Conservation (phyloP, 352 stramenopile genomes). For the Phytopythium montanum region DNA sequence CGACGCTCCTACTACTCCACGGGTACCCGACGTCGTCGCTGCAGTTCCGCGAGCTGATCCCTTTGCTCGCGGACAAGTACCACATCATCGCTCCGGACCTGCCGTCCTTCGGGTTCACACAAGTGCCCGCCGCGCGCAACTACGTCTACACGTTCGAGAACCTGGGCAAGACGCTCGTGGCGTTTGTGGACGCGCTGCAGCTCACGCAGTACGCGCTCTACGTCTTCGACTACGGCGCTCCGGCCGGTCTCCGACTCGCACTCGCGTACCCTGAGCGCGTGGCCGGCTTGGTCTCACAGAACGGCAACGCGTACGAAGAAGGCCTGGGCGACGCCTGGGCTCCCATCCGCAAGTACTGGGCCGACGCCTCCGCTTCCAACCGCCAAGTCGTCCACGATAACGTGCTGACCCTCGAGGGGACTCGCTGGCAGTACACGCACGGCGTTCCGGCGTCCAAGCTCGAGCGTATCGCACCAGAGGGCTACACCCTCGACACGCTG, state of each 20-base stretch:
- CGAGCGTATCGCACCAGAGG: constrained; percentile 2
- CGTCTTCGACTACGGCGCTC: constrained; percentile 7
- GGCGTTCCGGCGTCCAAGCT: constrained; percentile 4
- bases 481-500: constrained; percentile 4
- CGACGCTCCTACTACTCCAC: constrained; percentile 2
- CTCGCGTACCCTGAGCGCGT: constrained; percentile 4
- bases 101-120: constrained; percentile 2
- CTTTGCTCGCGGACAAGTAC: constrained; percentile 3
- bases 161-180: constrained; percentile 3
- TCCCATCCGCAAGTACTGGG: constrained; percentile 1
- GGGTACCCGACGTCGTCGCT: constrained; percentile 3
- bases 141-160: constrained; percentile 8
- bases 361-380: background rate
- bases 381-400: constrained; percentile 5
- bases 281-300: constrained; percentile 1
- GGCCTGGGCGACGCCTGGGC: constrained; percentile 2
- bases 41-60: constrained; percentile 6
- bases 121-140: background rate
- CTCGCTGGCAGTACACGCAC: constrained; percentile 4
- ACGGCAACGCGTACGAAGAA: constrained; percentile 7
- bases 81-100: constrained; percentile 3
- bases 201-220: constrained; percentile 1
- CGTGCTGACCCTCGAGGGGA: constrained; percentile 3
- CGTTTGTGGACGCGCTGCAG: background rate
- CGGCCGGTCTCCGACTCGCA: background rate